Conservation (phyloP, 2,329 filamentous ascomycete species). For the Fusarium abutilonis region DNA sequence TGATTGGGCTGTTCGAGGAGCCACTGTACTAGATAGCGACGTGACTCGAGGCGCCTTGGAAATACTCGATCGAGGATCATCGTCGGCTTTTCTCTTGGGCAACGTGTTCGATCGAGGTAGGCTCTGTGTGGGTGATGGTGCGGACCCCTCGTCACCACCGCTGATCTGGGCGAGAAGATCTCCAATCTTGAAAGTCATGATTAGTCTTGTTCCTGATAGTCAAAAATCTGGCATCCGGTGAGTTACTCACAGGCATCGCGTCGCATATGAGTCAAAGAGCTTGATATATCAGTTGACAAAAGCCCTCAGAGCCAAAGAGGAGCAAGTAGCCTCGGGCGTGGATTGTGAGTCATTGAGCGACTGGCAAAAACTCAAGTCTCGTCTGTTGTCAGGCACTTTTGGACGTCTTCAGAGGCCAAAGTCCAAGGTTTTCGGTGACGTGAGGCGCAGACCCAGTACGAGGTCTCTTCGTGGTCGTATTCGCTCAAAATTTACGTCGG, state of each 20-base stretch:
- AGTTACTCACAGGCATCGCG: constrained; percentile 48
- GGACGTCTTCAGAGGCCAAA: constrained; percentile 29
- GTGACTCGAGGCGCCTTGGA: constrained; percentile 55
- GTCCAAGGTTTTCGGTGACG: constrained; percentile 25
- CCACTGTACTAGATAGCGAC: constrained; percentile 40
- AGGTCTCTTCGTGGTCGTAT: constrained; percentile 33
- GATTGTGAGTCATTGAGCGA: constrained; percentile 46
- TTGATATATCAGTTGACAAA: constrained; percentile 10
- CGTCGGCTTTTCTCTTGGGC: constrained; percentile 68
- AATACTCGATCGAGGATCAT: constrained; percentile 55
- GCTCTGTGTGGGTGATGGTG: constrained; percentile 49
- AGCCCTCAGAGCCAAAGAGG: constrained; percentile 37
- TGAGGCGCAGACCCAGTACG: constrained; percentile 41
- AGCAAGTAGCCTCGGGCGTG: constrained; percentile 37
- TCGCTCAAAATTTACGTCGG: constrained; percentile 36
- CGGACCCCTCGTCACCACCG: constrained; percentile 60
- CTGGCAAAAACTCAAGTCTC: constrained; percentile 19
- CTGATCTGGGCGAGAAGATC: constrained; percentile 65
- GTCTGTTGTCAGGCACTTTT: constrained; percentile 38
- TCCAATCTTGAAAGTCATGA: constrained; percentile 46
- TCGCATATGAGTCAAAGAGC: constrained; percentile 23
- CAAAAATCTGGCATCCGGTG: constrained; percentile 2
- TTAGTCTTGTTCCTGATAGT: constrained; percentile 35
- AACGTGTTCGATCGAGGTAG: constrained; percentile 42
- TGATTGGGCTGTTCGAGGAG: constrained; percentile 36